Evolutionary conservation across 2,329 filamentous ascomycete species (phyloP).

Genomic region (Orbilia quercus): DNA sequence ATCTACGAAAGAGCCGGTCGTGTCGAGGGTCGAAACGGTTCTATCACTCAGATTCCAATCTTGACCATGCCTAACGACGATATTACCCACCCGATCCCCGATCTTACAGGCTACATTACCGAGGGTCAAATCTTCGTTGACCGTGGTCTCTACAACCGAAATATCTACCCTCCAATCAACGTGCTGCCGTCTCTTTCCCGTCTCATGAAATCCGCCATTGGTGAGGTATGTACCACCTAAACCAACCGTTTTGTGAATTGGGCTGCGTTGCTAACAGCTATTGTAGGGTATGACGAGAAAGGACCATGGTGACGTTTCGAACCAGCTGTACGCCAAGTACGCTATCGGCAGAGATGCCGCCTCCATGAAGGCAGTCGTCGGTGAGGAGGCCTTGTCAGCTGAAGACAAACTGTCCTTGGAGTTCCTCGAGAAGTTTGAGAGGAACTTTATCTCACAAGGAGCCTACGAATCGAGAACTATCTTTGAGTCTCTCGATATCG

Average conservation of each 20-base stretch:
- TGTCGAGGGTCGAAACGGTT: constrained; percentile 95
- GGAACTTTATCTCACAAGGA: constrained; percentile 90
- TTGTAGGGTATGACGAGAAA: constrained; percentile 82
- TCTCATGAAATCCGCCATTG: constrained; percentile 99
- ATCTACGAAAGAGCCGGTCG: constrained; percentile 99
- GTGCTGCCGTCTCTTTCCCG: constrained; percentile 96
- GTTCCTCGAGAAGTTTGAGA: constrained; percentile 98
- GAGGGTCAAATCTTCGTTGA: constrained; percentile 99
- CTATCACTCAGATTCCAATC: constrained; percentile 98
- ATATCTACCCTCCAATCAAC: constrained; percentile 98
- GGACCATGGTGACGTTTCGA: constrained; percentile 98
- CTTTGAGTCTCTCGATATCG: constrained; percentile 92
- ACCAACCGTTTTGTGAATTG: background rate
- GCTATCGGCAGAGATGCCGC: constrained; percentile 98
- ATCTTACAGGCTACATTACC: constrained; percentile 98
- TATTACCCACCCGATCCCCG: constrained; percentile 98
- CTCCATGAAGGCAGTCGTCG: constrained; percentile 98
- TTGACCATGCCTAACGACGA: constrained; percentile 99
- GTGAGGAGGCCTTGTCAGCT: constrained; percentile 92
- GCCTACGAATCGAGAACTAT: constrained; percentile 92
- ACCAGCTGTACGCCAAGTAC: constrained; percentile 99
- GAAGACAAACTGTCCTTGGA: constrained; percentile 98
- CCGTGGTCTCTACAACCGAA: constrained; percentile 92
- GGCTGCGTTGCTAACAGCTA: constrained; percentile 11
- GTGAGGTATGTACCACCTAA: constrained; percentile 69